Percentiles rank a stretch among this genome's conserved stretches.
Conservation (phyloP, 345 rosid genomes). For the Corchorus capsularis region DNA sequence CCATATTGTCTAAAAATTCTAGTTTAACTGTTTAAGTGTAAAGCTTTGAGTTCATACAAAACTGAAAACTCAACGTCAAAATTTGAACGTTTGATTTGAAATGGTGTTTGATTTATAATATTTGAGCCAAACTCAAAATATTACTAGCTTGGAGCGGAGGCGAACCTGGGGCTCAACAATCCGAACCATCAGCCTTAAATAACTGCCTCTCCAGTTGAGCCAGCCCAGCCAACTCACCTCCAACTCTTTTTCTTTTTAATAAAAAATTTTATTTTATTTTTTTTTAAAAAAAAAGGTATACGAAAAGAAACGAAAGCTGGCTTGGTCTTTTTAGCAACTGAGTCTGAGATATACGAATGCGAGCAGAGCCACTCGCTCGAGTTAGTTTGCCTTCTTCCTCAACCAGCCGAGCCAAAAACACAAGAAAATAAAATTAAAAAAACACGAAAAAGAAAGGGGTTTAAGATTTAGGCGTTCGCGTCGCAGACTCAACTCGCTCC, state of each 20-base stretch:
- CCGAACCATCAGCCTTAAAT: background rate
- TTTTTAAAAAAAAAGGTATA: background rate
- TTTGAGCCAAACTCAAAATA: background rate
- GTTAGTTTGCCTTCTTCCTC: conserved; percentile 30
- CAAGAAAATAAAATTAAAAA: background rate
- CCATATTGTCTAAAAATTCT: background rate
- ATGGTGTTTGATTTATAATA: background rate
- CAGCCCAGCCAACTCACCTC: background rate
- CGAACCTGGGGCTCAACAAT: conserved; percentile 9
- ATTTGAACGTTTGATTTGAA: conserved; percentile 5
- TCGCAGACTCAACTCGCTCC: conserved; percentile 21
- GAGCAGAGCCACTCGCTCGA: conserved; percentile 43
- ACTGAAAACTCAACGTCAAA: background rate
- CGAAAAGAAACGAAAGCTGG: conserved; percentile 8
- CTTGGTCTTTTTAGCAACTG: background rate
- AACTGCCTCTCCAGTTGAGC: conserved; percentile 7
- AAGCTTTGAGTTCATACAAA: background rate
- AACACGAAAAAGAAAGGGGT: background rate
- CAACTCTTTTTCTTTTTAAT: too few relatives aligned
- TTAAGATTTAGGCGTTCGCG: background rate
- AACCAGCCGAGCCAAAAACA: conserved; percentile 44
- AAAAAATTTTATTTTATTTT: background rate
- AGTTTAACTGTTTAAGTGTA: background rate
- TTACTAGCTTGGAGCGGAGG: background rate
- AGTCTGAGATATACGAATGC: conserved; percentile 10